Conservation (phyloP, 306 rosid species). For the Cicer chorassanicum region DNA sequence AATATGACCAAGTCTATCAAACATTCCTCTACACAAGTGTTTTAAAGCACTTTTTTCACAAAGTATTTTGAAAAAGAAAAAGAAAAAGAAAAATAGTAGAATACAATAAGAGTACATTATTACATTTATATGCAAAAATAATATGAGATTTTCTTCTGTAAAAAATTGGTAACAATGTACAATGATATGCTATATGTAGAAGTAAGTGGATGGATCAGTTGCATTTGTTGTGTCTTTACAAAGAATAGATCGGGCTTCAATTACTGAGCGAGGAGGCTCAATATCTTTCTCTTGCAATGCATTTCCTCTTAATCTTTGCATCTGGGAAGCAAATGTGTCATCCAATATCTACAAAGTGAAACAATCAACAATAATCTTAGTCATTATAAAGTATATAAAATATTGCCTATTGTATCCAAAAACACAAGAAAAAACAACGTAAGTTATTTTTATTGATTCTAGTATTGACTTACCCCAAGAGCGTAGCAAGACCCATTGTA, state of each 20-base stretch:
- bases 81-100: too few species aligned
- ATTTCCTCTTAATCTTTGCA: slow-evolving; percentile 89
- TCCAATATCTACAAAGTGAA: slow-evolving; percentile 74
- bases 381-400: background rate
- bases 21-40: background rate
- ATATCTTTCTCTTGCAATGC: slow-evolving; percentile 89
- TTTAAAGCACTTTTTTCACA: too few species aligned
- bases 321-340: slow-evolving; percentile 93
- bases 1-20: background rate
- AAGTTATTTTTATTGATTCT: too few species aligned
- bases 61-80: too few species aligned
- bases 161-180: slow-evolving; percentile 1
- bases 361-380: slow-evolving; percentile 23
- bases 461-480: slow-evolving; percentile 74
- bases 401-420: background rate
- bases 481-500: slow-evolving; percentile 93
- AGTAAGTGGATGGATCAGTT: slow-evolving; percentile 64
- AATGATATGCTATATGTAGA: slow-evolving; percentile 53
- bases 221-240: slow-evolving; percentile 77
- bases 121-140: slow-evolving; percentile 22
- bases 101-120: background rate
- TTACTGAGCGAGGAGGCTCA: slow-evolving; percentile 91
- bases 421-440: background rate
- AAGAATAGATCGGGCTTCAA: slow-evolving; percentile 94
- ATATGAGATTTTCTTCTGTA: slow-evolving; percentile 1